These are phyloP conservation scores for Kodamaea lidongshanica DNA, from an alignment of 805 yeast genomes.

Conservation along the genomic window DNA sequence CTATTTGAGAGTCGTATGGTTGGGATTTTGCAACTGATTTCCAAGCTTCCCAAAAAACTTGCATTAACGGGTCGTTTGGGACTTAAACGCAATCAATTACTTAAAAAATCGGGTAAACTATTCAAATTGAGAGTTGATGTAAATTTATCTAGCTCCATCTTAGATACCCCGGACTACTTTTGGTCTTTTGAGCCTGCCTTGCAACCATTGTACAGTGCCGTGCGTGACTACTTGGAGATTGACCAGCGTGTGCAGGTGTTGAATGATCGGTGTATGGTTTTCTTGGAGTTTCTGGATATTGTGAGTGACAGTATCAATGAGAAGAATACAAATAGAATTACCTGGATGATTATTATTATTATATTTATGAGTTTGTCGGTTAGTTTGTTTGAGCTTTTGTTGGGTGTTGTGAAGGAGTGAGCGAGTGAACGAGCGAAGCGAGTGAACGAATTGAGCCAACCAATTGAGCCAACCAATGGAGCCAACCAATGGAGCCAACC, in stretches of 20 bases:
- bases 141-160: constrained; percentile 78
- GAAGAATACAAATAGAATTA: constrained; percentile 82
- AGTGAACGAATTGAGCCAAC: no score
- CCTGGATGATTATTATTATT: constrained; percentile 81
- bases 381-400: constrained; percentile 62
- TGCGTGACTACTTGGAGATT: constrained; percentile 87
- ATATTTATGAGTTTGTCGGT: constrained; percentile 75
- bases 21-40: constrained; percentile 71
- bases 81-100: constrained; percentile 71
- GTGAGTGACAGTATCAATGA: constrained; percentile 93
- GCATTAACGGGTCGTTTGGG: constrained; percentile 89
- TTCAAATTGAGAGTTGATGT: constrained; percentile 92
- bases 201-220: constrained; percentile 85
- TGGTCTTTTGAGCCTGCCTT: constrained; percentile 95
- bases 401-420: no score
- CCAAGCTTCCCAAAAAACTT: constrained; percentile 81
- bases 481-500: no score
- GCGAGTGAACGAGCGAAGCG: no score
- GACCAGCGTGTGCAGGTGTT: constrained; percentile 91
- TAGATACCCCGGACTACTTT: constrained; percentile 94
- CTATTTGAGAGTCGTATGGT: constrained; percentile 90
- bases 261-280: constrained; percentile 90
- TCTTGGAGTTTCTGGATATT: constrained; percentile 86
- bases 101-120: constrained; percentile 83
- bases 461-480: no score